Evolutionary conservation across 2,329 filamentous ascomycete species (phyloP).

Genomic region (Penicillium sp.): DNA sequence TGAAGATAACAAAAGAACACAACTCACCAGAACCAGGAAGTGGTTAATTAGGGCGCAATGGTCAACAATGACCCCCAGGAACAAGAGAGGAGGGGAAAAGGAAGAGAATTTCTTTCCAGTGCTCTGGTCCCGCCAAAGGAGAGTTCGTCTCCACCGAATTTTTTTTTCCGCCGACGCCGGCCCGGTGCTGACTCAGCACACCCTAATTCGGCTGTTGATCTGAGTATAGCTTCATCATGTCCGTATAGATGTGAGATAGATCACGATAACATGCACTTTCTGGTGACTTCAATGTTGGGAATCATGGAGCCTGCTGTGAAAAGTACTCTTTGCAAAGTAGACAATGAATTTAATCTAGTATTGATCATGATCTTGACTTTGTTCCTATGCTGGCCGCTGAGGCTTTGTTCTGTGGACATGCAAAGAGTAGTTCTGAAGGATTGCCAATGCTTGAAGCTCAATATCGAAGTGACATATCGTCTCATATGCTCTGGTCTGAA

Average conservation of each 20-base stretch:
- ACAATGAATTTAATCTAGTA: not conserved
- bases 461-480: not conserved
- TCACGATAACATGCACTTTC: too few relatives aligned
- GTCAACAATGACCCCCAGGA: conserved; percentile 21
- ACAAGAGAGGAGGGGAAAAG: conserved; percentile 14
- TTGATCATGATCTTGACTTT: not conserved
- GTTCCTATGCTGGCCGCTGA: not conserved
- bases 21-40: conserved; percentile 17
- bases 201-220: not conserved
- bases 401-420: not conserved
- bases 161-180: conserved; percentile 18
- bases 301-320: too few relatives aligned
- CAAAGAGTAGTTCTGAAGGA: not conserved
- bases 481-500: not conserved
- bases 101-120: conserved; percentile 20
- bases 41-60: conserved; percentile 17
- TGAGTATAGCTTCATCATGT: too few relatives aligned
- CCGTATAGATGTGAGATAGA: not conserved
- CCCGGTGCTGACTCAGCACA: conserved; percentile 14
- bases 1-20: conserved; percentile 1
- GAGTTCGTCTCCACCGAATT: conserved; percentile 17
- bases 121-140: conserved; percentile 14
- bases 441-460: not conserved
- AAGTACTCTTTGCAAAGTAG: not conserved
- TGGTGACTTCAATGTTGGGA: too few relatives aligned